Percentiles rank a stretch among this genome's conserved stretches.
phyloP scores from a whole-genome alignment of 441 rosid species.

The Viola pubescens region DNA sequence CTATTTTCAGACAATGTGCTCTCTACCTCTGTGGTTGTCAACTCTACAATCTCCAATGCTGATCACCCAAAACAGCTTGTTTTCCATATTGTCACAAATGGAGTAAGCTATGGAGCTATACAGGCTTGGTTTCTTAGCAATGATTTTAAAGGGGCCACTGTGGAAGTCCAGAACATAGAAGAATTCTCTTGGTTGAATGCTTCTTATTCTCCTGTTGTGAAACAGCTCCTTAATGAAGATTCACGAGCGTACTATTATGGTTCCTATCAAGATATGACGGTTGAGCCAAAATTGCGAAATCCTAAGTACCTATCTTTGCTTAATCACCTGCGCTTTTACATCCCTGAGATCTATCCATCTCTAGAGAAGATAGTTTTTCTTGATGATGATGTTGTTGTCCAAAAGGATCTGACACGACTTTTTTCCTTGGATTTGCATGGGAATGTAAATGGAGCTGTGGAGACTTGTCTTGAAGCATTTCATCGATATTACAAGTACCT shows the following conservation, averaged over 20 bases:
- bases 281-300: conserved; percentile 54
- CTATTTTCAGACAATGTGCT: conserved; percentile 80
- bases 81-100: conserved; percentile 75
- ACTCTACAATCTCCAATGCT: conserved; percentile 72
- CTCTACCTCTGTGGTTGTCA: conserved; percentile 74
- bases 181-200: conserved; percentile 79
- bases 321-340: conserved; percentile 88
- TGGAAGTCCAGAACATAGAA: conserved; percentile 69
- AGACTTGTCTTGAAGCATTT: conserved; percentile 89
- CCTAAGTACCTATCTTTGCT: conserved; percentile 63
- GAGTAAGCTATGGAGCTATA: conserved; percentile 73
- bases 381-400: conserved; percentile 89
- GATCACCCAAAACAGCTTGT: conserved; percentile 91
- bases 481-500: conserved; percentile 92
- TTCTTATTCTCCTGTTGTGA: conserved; percentile 65
- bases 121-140: conserved; percentile 77
- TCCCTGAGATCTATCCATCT: conserved; percentile 80
- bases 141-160: conserved; percentile 73
- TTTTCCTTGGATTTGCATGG: conserved; percentile 88
- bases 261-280: conserved; percentile 37
- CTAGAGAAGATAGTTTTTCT: conserved; percentile 87
- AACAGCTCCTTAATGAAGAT: conserved; percentile 45
- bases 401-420: conserved; percentile 84
- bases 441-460: conserved; percentile 95
- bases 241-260: conserved; percentile 46